Conservation (phyloP, 140 eudicot genomes). For the Oenanthe javanica region DNA sequence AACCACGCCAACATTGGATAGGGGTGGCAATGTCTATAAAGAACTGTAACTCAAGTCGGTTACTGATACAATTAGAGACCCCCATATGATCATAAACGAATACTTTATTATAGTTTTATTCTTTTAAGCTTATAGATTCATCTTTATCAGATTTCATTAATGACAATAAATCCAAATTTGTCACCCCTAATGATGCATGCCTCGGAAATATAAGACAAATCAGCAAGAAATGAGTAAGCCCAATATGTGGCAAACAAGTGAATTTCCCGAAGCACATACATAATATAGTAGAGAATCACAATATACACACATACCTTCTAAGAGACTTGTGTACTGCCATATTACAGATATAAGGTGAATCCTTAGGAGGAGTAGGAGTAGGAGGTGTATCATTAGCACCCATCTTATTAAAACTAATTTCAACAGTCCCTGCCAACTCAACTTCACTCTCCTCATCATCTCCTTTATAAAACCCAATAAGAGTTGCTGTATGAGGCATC, state of each 20-base stretch:
- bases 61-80: background rate
- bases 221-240: background rate
- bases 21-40: background rate
- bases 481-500: constrained; percentile 81
- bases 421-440: constrained; percentile 85
- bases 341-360: constrained; percentile 73
- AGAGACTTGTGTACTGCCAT: constrained; percentile 68
- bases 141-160: too few relatives aligned
- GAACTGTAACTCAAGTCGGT: background rate
- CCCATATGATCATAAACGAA: too few relatives aligned
- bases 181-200: too few relatives aligned
- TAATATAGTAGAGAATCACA: too few relatives aligned
- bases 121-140: too few relatives aligned
- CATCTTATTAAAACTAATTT: constrained; percentile 50
- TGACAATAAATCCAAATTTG: too few relatives aligned
- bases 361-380: constrained; percentile 66
- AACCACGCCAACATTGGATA: too few relatives aligned
- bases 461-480: constrained; percentile 52
- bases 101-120: background rate
- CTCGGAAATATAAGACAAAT: too few relatives aligned
- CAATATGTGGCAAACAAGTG: background rate
- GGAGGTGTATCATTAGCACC: constrained; percentile 75
- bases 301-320: constrained; percentile 42
- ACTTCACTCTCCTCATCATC: constrained; percentile 36
- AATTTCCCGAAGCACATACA: background rate